Evolutionary conservation across 495 filamentous ascomycete genomes (phyloP), one percentile per base, ranked within the genome.

Genomic region (Neohortaea acidophila): DNA sequence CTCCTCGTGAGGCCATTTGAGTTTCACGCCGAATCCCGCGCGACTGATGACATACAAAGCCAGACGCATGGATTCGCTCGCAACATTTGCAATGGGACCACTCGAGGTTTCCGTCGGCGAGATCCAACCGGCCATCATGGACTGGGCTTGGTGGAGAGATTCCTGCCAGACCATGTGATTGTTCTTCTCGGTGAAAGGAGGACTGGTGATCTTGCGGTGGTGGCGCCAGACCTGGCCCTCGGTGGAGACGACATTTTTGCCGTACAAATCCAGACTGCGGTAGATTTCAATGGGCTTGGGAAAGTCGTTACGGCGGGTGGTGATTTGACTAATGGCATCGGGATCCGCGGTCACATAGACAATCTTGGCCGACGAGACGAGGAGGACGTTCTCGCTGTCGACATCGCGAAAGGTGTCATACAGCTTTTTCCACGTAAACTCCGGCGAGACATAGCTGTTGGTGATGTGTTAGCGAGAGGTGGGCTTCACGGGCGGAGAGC

Each of bases 171-270:
- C 74, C 34, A 75, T 43, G 2, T 66, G 65, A 36, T 78, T 77
- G 56, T 81, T 81, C 59, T 67, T 77, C 59, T 82, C 78, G 32
- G 73, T 73, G 53, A 83, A 83, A 15, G 71, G 70, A 15, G 75
- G 72, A 20, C 71, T 66, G 0, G 73, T 76, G 15, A 77, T 67
- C 54, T 77, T 80, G 34, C 78, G 67, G 53, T 83, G 78, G 54
- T 68, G 62, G 33, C 72, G 63, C 78, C 79, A 84, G 7, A 59
- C 33, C 12, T 61, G 45, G 13, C 74, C 77, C 49, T 81, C 77
- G 9, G 73, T 68, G 1, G 66, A 69, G 18, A 82, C 61, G 3
- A 83, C 63, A 49, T 77, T 83, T 10, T 58, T 53, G 20, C 78
- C 78, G 49, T 71, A 82, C 31, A 80, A 61, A 14, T 64, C 57